Conservation (phyloP, 116 monocot species). For the Phalaenopsis hybrid region DNA sequence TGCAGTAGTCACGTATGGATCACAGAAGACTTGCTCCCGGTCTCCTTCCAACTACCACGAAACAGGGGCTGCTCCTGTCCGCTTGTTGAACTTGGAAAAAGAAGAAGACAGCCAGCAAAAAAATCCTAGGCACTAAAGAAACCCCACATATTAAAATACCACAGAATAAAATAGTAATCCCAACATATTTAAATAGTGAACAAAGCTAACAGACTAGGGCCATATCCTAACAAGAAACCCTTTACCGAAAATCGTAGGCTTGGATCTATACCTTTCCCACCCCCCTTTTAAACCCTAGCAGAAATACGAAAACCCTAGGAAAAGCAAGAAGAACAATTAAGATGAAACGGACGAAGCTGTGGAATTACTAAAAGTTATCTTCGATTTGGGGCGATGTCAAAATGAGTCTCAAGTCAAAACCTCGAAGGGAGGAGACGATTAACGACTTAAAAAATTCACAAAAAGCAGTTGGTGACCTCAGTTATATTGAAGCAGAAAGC, state of each 20-base stretch:
- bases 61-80: neutral
- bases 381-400: neutral
- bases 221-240: neutral
- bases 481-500: neutral
- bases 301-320: neutral
- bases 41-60: neutral
- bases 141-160: neutral
- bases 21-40: neutral
- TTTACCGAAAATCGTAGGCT: neutral
- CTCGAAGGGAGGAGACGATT: neutral
- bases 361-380: slow-evolving; percentile 1
- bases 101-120: neutral
- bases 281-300: neutral
- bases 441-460: neutral
- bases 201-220: neutral
- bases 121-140: neutral
- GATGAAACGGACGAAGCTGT: neutral
- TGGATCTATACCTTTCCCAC: neutral
- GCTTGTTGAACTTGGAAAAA: neutral
- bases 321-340: too few relatives aligned
- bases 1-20: neutral
- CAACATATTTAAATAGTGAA: neutral
- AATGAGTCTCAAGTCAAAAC: neutral
- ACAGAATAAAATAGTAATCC: neutral
- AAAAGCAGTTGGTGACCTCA: neutral